These are phyloP conservation scores for Mortierella sp. DNA, from an alignment of 371 early-diverging fungal genomes.

Conservation along the genomic window DNA sequence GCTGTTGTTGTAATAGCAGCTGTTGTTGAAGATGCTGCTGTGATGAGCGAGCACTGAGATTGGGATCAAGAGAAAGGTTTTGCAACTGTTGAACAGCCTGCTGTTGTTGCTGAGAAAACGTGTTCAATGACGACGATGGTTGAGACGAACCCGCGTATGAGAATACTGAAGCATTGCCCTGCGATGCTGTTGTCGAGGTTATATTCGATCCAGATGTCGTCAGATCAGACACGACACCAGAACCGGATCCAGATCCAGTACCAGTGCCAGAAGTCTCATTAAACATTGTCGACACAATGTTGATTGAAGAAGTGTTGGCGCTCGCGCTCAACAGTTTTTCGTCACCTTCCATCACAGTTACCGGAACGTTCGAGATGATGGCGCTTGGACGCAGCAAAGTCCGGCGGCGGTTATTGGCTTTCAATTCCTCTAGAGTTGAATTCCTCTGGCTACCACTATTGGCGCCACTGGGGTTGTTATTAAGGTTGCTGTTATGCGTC, in stretches of 20 bases:
- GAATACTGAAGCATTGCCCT: conserved; percentile 21
- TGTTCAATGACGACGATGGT: conserved; percentile 21
- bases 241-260: conserved; percentile 33
- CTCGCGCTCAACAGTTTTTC: conserved; percentile 58
- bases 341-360: conserved; percentile 69
- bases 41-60: conserved; percentile 1
- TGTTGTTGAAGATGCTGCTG: conserved; percentile 28
- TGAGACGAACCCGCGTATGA: conserved; percentile 24
- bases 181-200: conserved; percentile 21
- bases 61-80: conserved; percentile 33
- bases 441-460: conserved; percentile 8
- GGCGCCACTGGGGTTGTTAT: conserved; percentile 14
- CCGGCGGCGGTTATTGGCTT: conserved; percentile 53
- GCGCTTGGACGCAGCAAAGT: conserved; percentile 57
- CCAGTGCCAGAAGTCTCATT: conserved; percentile 52
- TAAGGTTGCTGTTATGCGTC: conserved; percentile 35
- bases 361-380: conserved; percentile 63
- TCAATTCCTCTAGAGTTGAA: conserved; percentile 43
- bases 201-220: conserved; percentile 7
- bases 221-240: conserved; percentile 26
- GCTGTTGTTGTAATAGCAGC: conserved; percentile 16
- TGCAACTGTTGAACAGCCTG: conserved; percentile 49
- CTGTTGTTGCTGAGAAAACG: conserved; percentile 50
- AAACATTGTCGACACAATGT: conserved; percentile 68
- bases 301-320: conserved; percentile 58